Percentiles rank a stretch among this genome's conserved stretches.
Evolutionary conservation across 176 grass and related monocot species (phyloP).

Genomic region (Poa annua): DNA sequence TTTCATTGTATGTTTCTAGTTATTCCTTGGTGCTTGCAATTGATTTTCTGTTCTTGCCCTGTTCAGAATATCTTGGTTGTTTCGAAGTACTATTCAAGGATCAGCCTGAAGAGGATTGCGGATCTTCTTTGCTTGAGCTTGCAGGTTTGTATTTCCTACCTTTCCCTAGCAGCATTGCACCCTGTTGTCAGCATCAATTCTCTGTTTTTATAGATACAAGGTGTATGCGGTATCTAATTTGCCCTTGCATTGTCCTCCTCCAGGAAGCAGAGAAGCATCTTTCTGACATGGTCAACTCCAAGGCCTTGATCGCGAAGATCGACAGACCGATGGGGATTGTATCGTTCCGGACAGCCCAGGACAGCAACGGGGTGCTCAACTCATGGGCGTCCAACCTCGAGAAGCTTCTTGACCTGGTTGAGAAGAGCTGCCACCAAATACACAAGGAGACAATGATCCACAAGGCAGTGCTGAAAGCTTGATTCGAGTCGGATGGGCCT

Average conservation of each 20-base stretch:
- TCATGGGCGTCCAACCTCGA: constrained; percentile 85
- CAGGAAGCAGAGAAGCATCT: constrained; percentile 95
- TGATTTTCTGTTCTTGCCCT: constrained; percentile 15
- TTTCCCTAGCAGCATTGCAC: not conserved
- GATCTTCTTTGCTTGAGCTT: constrained; percentile 86
- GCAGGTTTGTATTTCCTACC: constrained; percentile 50
- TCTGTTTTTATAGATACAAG: not conserved
- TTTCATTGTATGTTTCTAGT: not conserved
- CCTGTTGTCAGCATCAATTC: not conserved
- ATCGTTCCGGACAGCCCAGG: constrained; percentile 68
- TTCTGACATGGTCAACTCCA: constrained; percentile 96
- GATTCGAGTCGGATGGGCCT: constrained; percentile 13
- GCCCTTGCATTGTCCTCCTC: not conserved
- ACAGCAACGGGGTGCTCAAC: constrained; percentile 74
- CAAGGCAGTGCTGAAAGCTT: constrained; percentile 84
- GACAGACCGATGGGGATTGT: constrained; percentile 83
- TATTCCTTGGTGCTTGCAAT: constrained; percentile 22
- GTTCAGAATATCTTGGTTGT: constrained; percentile 97
- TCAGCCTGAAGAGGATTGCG: constrained; percentile 79
- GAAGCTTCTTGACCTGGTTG: constrained; percentile 91
- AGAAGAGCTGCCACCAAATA: constrained; percentile 97
- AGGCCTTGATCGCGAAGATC: constrained; percentile 79
- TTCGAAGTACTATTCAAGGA: constrained; percentile 96
- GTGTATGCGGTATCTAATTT: not conserved
- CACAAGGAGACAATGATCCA: constrained; percentile 98